Conservation (phyloP, 169 alveolate genomes). For the Plasmodium gonderi region DNA sequence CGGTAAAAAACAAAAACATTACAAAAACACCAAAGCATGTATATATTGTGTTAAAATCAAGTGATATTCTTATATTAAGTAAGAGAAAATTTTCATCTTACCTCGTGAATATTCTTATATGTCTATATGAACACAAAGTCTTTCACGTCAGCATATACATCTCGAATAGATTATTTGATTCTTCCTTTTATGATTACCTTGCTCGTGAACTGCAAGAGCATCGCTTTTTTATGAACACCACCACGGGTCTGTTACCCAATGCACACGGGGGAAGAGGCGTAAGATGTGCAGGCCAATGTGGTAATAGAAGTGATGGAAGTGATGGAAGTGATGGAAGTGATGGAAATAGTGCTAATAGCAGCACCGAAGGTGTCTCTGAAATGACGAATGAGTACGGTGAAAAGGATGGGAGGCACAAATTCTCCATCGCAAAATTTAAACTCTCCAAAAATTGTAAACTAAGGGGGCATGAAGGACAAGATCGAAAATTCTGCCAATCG, state of each 20-base stretch:
- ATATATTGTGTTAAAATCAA: slow-evolving; percentile 38
- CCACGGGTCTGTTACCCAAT: neutral
- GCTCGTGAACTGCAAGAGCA: neutral
- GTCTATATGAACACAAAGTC: slow-evolving; percentile 18
- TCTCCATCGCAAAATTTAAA: neutral
- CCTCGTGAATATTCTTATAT: slow-evolving; percentile 14
- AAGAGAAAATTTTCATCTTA: slow-evolving; percentile 13
- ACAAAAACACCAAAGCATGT: slow-evolving; percentile 42
- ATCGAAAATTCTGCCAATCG: neutral
- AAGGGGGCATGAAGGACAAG: no score
- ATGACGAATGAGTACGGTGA: no score
- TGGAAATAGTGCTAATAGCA: neutral
- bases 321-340: neutral
- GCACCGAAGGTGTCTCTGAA: neutral
- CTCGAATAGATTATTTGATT: slow-evolving; percentile 13
- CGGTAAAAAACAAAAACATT: neutral
- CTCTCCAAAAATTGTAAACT: no score
- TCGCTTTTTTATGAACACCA: neutral
- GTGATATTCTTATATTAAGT: slow-evolving; percentile 21
- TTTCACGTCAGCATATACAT: slow-evolving; percentile 27
- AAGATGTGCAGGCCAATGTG: neutral
- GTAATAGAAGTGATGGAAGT: neutral
- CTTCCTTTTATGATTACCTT: slow-evolving; percentile 2
- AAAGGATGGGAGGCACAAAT: neutral
- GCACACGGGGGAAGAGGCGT: neutral